Base-by-base conservation (phyloP, 2,329 filamentous ascomycete species). In the Trichoderma sp. region DNA sequence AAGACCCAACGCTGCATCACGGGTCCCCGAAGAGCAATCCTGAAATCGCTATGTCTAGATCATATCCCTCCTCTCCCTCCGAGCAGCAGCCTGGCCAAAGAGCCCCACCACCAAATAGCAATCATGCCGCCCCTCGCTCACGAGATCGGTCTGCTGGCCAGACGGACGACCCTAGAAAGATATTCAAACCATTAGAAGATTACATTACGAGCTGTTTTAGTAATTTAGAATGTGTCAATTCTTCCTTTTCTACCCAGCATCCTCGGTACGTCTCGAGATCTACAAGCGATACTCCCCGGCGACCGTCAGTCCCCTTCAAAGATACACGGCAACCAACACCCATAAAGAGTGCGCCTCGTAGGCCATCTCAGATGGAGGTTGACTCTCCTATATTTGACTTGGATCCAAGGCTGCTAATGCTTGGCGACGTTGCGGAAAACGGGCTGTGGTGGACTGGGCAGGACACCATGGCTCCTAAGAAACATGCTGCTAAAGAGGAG, bases 381-480 rank as follows among this genome's bases (percentile, higher is more conserved):
- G 73, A 75, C 13, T 71, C 73, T 26, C 49, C 69, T 37, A 65
- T 73, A 21, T 74, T 73, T 66, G 89, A 92, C 60, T 79, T 94
- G 24, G 92, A 96, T 76, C 87, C 90, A 1, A 96, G 94, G 75
- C 86, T 91, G 5, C 81, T 95, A 24, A 82, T 94, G 7, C 78
- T 94, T 2, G 92, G 91, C 2, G 88, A 94, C 74, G 84, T 94
- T 72, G 91, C 90, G 1, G 92, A 96, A 76, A 96, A 96, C 75
- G 92, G 91, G 2, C 87, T 86, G 8, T 95, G 91, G 92, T 95
- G 92, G 91, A 89, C 90, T 58, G 91, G 85, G 59, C 83, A 86
- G 74, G 77, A 83, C 43, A 78, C 81, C 24, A 56, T 68, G 30
- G 65, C 63, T 26, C 61, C 71, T 11, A 71, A 69, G 49, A 75